These are phyloP conservation scores for Agaricus subrufescens DNA, from an alignment of 768 basidiomycete species.

Conservation along the genomic window DNA sequence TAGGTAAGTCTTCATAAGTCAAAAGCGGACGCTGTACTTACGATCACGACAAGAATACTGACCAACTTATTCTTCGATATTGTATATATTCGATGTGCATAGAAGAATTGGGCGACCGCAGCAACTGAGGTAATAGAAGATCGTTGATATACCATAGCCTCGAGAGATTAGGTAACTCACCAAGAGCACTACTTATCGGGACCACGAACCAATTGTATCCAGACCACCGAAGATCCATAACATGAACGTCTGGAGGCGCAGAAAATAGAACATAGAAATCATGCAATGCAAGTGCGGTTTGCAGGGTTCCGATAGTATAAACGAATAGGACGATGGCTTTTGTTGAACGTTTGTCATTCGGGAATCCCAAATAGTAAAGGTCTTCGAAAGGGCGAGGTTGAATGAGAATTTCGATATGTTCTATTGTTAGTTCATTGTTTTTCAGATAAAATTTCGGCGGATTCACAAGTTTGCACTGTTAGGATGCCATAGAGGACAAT, in stretches of 20 bases:
- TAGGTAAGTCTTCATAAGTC: too few species aligned
- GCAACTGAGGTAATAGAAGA: background rate
- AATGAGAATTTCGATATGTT: too few species aligned
- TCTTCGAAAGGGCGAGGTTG: too few species aligned
- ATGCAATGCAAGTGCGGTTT: background rate
- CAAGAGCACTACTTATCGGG: background rate
- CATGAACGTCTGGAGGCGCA: background rate
- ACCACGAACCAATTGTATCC: conserved; percentile 1
- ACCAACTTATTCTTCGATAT: background rate
- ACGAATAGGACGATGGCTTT: background rate
- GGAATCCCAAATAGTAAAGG: conserved; percentile 1
- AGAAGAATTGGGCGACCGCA: background rate
- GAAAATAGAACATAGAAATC: background rate
- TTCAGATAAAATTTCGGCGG: too few species aligned
- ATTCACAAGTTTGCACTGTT: too few species aligned
- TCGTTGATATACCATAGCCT: background rate
- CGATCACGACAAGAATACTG: background rate
- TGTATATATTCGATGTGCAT: background rate
- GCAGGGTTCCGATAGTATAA: background rate
- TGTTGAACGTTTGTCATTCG: background rate
- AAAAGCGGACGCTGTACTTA: background rate
- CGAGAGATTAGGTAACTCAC: background rate
- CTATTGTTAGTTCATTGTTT: too few species aligned
- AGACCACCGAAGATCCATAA: background rate
- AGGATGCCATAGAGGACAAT: too few species aligned